Evolutionary conservation across 495 filamentous ascomycete species (phyloP).

Genomic region (Penicillium silybi): DNA sequence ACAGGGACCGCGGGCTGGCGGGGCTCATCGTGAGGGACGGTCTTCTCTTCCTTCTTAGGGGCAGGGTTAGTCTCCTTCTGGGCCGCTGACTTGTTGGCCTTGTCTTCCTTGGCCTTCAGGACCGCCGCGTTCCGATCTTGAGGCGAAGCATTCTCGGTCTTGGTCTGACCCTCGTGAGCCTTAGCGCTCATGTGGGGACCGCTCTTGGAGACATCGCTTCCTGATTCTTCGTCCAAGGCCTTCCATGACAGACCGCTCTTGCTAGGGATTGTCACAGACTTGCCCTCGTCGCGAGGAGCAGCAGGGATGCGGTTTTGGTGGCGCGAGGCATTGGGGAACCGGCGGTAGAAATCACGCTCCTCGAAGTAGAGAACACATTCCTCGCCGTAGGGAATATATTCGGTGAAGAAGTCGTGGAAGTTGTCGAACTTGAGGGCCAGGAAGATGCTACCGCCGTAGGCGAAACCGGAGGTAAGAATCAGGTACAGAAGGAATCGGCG

Average conservation of each 20-base stretch:
- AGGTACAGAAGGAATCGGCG: constrained; percentile 69
- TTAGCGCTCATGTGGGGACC: constrained; percentile 47
- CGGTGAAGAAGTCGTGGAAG: constrained; percentile 99
- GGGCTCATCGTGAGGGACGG: constrained; percentile 30
- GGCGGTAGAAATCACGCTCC: constrained; percentile 87
- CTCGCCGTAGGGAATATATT: constrained; percentile 93
- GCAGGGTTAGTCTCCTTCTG: constrained; percentile 29
- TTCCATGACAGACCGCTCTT: constrained; percentile 84
- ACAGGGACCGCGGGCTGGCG: constrained; percentile 44
- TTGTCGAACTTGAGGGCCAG: constrained; percentile 91
- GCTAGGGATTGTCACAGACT: constrained; percentile 76
- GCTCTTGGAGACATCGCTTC: constrained; percentile 42
- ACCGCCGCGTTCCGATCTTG: constrained; percentile 34
- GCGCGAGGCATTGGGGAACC: constrained; percentile 72
- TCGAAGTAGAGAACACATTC: constrained; percentile 95
- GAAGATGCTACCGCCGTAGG: constrained; percentile 84
- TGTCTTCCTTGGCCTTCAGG: constrained; percentile 42
- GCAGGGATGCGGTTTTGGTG: constrained; percentile 44
- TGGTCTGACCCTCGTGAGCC: constrained; percentile 31
- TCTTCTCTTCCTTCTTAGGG: constrained; percentile 30
- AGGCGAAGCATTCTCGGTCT: constrained; percentile 31
- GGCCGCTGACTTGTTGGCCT: constrained; percentile 24
- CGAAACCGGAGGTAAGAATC: constrained; percentile 65
- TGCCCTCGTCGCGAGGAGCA: constrained; percentile 53
- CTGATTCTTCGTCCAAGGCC: constrained; percentile 53